phyloP scores from a whole-genome alignment of 2,329 filamentous ascomycete genomes.

The Magnaporthiopsis incrustans region DNA sequence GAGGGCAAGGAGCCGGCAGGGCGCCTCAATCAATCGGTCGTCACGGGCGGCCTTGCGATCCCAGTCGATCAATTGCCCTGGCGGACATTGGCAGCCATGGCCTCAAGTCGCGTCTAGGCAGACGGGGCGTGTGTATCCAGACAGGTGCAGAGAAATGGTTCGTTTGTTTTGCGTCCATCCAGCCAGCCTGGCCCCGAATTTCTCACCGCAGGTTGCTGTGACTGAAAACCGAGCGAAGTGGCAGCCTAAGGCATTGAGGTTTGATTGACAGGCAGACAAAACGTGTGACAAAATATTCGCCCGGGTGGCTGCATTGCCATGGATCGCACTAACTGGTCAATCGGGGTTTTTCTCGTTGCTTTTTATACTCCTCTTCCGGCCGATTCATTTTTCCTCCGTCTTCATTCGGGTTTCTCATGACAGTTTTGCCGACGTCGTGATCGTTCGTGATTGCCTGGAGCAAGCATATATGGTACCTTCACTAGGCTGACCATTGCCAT shows the following conservation, averaged over 20 bases:
- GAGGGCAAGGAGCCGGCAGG: neutral
- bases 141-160: neutral
- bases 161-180: neutral
- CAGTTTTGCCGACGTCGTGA: neutral
- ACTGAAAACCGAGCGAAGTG: neutral
- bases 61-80: neutral
- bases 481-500: neutral
- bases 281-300: neutral
- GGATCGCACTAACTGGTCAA: neutral
- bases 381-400: neutral
- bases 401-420: neutral
- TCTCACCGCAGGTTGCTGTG: neutral
- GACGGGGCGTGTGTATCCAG: no score
- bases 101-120: no score
- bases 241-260: neutral
- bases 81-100: neutral
- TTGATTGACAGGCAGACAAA: constrained; percentile 1
- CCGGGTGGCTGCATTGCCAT: neutral
- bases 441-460: neutral
- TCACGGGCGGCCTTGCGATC: neutral
- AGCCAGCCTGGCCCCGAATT: neutral
- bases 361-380: neutral
- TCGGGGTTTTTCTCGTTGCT: neutral
- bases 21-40: neutral
- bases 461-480: neutral